Evolutionary conservation across 768 basidiomycete genomes (phyloP).

Genomic region (Serpula lacrymans): DNA sequence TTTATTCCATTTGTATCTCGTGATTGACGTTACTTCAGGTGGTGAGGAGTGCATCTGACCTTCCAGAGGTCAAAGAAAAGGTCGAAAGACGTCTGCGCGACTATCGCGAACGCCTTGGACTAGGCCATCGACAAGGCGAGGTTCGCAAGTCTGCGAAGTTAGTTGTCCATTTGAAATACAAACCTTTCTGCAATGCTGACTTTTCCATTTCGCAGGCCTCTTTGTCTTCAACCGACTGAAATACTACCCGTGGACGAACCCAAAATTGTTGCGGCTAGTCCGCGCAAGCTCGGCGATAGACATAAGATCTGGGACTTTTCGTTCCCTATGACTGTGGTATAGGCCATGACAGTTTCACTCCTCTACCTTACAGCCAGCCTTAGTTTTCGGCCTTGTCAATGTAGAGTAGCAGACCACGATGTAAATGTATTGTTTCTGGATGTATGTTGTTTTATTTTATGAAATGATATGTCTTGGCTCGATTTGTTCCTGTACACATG

Average conservation of each 20-base stretch:
- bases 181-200: slow-evolving; percentile 5
- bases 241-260: slow-evolving; percentile 14
- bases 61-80: slow-evolving; percentile 32
- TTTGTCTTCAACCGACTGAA: slow-evolving; percentile 23
- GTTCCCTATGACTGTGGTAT: slow-evolving; percentile 15
- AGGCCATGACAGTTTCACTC: no score
- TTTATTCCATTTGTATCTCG: neutral
- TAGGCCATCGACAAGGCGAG: slow-evolving; percentile 17
- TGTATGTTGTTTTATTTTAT: no score
- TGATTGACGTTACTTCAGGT: slow-evolving; percentile 15
- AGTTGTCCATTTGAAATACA: neutral
- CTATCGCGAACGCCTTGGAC: slow-evolving; percentile 16
- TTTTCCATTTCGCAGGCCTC: slow-evolving; percentile 12
- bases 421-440: no score
- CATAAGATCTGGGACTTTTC: slow-evolving; percentile 11
- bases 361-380: no score
- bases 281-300: slow-evolving; percentile 5
- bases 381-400: no score
- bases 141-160: slow-evolving; percentile 20
- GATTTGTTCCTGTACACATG: no score
- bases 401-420: no score
- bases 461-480: no score
- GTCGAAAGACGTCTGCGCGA: slow-evolving; percentile 19
- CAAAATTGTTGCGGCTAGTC: no score
- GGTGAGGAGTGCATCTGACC: slow-evolving; percentile 23